phyloP scores from a whole-genome alignment of 2,329 filamentous ascomycete species.

The Cylindrodendrum hubeiense region DNA sequence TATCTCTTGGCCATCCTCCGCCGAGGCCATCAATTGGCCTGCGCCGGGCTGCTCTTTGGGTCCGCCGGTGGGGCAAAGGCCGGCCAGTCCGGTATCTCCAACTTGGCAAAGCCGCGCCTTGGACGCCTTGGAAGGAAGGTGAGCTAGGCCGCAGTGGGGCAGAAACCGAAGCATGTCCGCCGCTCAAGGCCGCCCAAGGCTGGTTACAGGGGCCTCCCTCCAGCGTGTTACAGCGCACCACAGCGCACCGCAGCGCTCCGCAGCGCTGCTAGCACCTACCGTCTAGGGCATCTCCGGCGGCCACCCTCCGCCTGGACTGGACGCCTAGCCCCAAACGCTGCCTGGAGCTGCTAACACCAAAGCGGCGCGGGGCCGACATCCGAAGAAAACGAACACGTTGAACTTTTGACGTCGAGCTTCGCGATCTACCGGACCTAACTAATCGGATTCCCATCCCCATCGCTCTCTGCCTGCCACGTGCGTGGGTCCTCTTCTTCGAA shows the following conservation, averaged over 20 bases:
- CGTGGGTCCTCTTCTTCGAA: slow-evolving; percentile 41
- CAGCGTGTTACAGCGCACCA: neutral
- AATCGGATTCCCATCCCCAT: slow-evolving; percentile 23
- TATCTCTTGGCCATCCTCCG: slow-evolving; percentile 1
- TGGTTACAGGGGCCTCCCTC: slow-evolving; percentile 2
- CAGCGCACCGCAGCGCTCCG: neutral
- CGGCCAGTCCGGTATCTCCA: slow-evolving; percentile 19
- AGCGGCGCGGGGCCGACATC: slow-evolving; percentile 31
- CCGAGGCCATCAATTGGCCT: neutral
- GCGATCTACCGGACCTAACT: slow-evolving; percentile 22
- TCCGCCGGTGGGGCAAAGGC: slow-evolving; percentile 13
- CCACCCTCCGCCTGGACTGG: neutral
- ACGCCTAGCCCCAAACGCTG: slow-evolving; percentile 23
- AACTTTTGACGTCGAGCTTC: slow-evolving; percentile 36
- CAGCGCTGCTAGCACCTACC: neutral
- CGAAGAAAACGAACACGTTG: slow-evolving; percentile 48
- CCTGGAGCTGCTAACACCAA: slow-evolving; percentile 17
- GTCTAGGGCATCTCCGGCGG: neutral
- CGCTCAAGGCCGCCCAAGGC: no score
- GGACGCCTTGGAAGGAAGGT: slow-evolving; percentile 3
- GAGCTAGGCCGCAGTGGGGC: slow-evolving; percentile 16
- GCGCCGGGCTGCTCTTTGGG: neutral
- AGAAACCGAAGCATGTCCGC: slow-evolving; percentile 13
- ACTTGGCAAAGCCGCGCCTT: slow-evolving; percentile 15
- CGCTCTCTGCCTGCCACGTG: slow-evolving; percentile 48